These are phyloP conservation scores for Mycotypha africana DNA, from an alignment of 371 early-diverging fungal species.

Conservation along the genomic window DNA sequence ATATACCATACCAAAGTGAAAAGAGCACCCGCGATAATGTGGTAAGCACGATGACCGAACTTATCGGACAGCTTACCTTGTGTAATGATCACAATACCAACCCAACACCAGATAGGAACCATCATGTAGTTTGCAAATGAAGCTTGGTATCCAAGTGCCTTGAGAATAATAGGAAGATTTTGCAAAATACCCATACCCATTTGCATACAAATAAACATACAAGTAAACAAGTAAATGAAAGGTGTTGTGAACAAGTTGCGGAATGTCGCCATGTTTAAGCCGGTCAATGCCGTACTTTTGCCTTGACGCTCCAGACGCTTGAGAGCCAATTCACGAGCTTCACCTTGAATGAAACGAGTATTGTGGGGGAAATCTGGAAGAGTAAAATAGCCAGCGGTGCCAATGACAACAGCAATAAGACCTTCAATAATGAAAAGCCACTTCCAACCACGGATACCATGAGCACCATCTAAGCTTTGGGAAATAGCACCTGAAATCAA, in stretches of 20 bases:
- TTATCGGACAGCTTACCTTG: constrained; percentile 38
- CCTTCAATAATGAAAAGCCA: constrained; percentile 61
- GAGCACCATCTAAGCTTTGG: constrained; percentile 27
- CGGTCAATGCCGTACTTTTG: constrained; percentile 9
- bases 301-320: constrained; percentile 45
- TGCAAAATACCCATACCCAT: constrained; percentile 41
- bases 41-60: constrained; percentile 30
- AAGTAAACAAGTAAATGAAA: constrained; percentile 28
- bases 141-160: constrained; percentile 20
- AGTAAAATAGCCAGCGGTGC: constrained; percentile 33
- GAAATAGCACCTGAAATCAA: constrained; percentile 40
- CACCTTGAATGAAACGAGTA: constrained; percentile 40
- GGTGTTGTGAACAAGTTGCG: constrained; percentile 35
- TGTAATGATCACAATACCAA: constrained; percentile 30
- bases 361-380: constrained; percentile 59
- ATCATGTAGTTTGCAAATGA: constrained; percentile 41
- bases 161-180: constrained; percentile 37
- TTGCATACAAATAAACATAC: constrained; percentile 39
- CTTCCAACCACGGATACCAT: constrained; percentile 52
- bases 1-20: constrained; percentile 43
- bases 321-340: constrained; percentile 45
- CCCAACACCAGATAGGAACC: constrained; percentile 39
- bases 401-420: constrained; percentile 38
- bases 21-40: constrained; percentile 29
- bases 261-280: constrained; percentile 24